Evolutionary conservation across 108 stramenopile species (phyloP).

Genomic region (Mediolabrus comicus): DNA sequence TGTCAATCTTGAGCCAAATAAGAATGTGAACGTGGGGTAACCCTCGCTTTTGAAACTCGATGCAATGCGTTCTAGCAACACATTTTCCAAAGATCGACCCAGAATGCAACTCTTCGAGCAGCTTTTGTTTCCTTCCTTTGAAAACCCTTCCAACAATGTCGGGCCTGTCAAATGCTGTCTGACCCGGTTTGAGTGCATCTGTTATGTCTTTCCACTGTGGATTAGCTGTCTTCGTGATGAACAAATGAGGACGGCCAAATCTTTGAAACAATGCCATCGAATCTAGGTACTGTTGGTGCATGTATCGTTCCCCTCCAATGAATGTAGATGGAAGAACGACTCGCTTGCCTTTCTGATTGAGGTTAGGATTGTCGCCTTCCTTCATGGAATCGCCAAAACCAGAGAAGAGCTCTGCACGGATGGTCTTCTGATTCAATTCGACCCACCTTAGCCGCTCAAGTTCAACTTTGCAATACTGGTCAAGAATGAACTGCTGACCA

Average conservation of each 20-base stretch:
- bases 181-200: background rate
- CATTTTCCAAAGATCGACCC: constrained; percentile 5
- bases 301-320: constrained; percentile 2
- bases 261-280: constrained; percentile 16
- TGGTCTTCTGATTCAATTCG: background rate
- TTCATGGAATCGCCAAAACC: background rate
- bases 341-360: no score
- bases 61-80: background rate
- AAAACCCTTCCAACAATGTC: constrained; percentile 15
- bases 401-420: background rate
- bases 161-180: constrained; percentile 23
- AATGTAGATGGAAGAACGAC: constrained; percentile 4
- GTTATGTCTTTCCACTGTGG: constrained; percentile 19
- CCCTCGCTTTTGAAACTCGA: constrained; percentile 20
- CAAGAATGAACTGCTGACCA: constrained; percentile 12
- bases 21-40: constrained; percentile 7
- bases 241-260: constrained; percentile 17
- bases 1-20: constrained; percentile 5
- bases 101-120: background rate
- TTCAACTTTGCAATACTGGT: constrained; percentile 10
- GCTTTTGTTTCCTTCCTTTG: background rate
- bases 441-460: background rate
- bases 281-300: constrained; percentile 6
- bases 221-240: constrained; percentile 23
- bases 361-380: background rate